Base-by-base conservation (phyloP, 2,329 filamentous ascomycete genomes). In the Ramularia collo-cygni region DNA sequence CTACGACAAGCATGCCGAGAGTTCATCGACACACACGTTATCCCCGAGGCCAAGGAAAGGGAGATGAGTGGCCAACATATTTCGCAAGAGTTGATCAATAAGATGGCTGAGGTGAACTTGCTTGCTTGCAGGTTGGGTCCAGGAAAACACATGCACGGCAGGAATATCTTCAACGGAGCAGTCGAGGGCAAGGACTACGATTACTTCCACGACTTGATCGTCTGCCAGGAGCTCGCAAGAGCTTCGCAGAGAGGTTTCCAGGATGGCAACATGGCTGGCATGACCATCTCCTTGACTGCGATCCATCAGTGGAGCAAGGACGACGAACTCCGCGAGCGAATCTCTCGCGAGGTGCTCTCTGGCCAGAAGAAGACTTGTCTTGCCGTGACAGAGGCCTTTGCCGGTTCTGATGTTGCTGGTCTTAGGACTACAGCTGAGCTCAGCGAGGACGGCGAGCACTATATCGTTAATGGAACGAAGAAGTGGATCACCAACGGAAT, bases 361-460 rank as follows among this genome's bases (percentile, higher is more conserved):
- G 86, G 86, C 44, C 77, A 80, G 72, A 92, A 92, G 76, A 89
- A 89, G 72, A 86, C 92, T 59, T 90, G 83, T 58, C 70, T 94
- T 3, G 86, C 86, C 38, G 87, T 93, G 57, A 92, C 86, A 1
- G 87, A 94, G 64, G 86, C 87, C 0, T 92, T 93, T 64, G 86
- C 86, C 12, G 86, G 86, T 10, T 82, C 76, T 27, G 87, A 93
- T 61, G 86, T 93, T 4, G 84, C 86, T 10, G 79, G 83, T 12
- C 70, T 93, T 27, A 74, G 83, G 46, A 92, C 86, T 0, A 92
- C 85, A 0, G 85, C 85, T 1, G 74, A 74, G 51, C 86, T 87
- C 68, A 86, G 82, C 0, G 65, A 78, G 1, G 83, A 88, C 57
- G 84, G 84, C 33, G 80, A 82, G 60, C 73, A 81, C 64, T 89